Base-by-base conservation (phyloP, 2,329 filamentous ascomycete genomes). In the Aspergillus sojae region DNA sequence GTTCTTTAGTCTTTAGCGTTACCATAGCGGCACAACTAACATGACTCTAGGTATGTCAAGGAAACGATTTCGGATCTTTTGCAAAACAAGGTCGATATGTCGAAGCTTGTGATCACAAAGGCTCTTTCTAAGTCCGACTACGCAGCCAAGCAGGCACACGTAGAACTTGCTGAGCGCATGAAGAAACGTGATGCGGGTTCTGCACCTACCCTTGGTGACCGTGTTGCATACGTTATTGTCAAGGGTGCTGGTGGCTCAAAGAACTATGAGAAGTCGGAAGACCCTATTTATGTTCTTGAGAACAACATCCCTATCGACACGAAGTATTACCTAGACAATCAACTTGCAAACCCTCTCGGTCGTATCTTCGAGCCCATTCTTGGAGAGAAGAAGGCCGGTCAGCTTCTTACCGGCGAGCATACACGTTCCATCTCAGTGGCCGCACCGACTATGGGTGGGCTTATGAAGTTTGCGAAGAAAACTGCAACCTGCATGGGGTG, bases 381-480 rank as follows among this genome's bases (percentile, higher is more conserved):
- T 2, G 95, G 95, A 28, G 94, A 97, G 79, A 94, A 92, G 72
- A 96, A 95, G 77, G 93, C 94, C 5, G 89, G 88, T 56, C 91
- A 91, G 46, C 85, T 99, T 23, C 86, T 99, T 34, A 93, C 91
- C 5, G 95, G 95, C 64, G 95, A 94, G 70, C 95, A 99, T 79
- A 99, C 95, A 10, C 91, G 95, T n/a, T 88, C 91, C 55, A 96
- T 99, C 68, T 91, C 93, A 1, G 93, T 98, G 28, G 94, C 94
- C 3, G 95, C 93, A 23, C 94, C 96, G 0, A 91, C 91, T 0
- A 87, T 97, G 65, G 95, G 95, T 62, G 95, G 95, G 0, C 83
- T 99, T 67, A 99, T 99, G 95, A 97, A 96, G 80, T 99, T 98
- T 75, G 87, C 95, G 39, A 97, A 97, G 82, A 97, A 96, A 83